A percentile compares a stretch with the other conserved stretches of the same genome.
These are phyloP conservation scores for Senecio squalidus DNA, from an alignment of 140 eudicot species.

Conservation along the genomic window DNA sequence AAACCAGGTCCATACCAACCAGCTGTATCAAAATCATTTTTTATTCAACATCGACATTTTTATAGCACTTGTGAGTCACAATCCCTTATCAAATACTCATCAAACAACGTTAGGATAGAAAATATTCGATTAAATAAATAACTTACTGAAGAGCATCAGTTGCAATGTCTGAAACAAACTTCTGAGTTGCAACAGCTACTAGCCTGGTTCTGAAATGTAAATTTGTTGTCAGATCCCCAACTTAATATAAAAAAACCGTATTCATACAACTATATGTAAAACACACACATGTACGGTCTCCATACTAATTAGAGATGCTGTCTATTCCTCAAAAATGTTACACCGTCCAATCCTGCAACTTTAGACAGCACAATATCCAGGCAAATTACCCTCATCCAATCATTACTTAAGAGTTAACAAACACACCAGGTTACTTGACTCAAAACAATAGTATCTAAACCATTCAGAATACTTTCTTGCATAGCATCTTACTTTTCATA, in stretches of 20 bases:
- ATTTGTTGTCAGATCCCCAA: neutral
- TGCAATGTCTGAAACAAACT: slow-evolving; percentile 79
- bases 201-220: slow-evolving; percentile 58
- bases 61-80: slow-evolving; percentile 6
- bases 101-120: neutral
- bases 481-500: no score
- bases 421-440: no score
- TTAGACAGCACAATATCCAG: no score
- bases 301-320: no score
- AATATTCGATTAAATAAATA: neutral
- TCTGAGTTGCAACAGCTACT: slow-evolving; percentile 96
- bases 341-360: no score
- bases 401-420: no score
- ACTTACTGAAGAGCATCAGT: slow-evolving; percentile 90
- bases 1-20: neutral
- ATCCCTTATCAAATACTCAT: neutral
- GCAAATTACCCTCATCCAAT: no score
- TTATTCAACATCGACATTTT: neutral
- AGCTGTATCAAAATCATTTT: neutral
- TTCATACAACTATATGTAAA: neutral
- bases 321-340: no score
- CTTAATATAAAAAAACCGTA: neutral
- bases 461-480: no score
- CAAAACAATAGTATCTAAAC: no score
- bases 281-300: no score